phyloP scores from a whole-genome alignment of 805 yeast genomes.

The Candida verbasci region DNA sequence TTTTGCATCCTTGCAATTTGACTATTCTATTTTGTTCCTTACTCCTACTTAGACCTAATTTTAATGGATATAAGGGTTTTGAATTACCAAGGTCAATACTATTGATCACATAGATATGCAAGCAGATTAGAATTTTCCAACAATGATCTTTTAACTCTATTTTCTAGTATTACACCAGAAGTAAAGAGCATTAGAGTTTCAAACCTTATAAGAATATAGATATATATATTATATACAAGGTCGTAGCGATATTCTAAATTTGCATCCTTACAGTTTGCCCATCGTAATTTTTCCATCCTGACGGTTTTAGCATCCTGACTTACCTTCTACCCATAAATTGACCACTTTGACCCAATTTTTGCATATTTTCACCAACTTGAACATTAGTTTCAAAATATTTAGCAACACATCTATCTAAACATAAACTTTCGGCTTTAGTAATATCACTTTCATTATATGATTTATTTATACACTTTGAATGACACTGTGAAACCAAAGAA shows the following conservation, averaged over 20 bases:
- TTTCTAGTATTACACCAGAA: too few species aligned
- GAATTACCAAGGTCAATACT: too few species aligned
- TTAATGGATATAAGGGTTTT: too few species aligned
- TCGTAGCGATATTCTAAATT: too few species aligned
- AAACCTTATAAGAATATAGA: slow-evolving; percentile 1
- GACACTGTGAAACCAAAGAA: slow-evolving; percentile 84
- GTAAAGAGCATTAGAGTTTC: too few species aligned
- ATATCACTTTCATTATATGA: slow-evolving; percentile 69
- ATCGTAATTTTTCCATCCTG: background rate
- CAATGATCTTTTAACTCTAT: too few species aligned
- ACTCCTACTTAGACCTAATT: too few species aligned
- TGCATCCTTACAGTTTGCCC: background rate
- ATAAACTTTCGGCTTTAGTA: slow-evolving; percentile 73
- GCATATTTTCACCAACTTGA: slow-evolving; percentile 80
- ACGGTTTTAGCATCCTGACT: too few species aligned
- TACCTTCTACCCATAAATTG: slow-evolving; percentile 43
- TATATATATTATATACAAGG: slow-evolving; percentile 1
- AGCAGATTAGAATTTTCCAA: too few species aligned
- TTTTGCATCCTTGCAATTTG: too few species aligned
- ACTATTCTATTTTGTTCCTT: too few species aligned
- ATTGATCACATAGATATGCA: too few species aligned
- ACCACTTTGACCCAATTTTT: slow-evolving; percentile 43
- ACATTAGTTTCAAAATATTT: slow-evolving; percentile 93
- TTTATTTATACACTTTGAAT: slow-evolving; percentile 72
- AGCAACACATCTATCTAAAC: slow-evolving; percentile 94